Evolutionary conservation across 73 alveolate species (phyloP), one percentile per base, ranked within the genome.

Genomic region (Paramecium caudatum): DNA sequence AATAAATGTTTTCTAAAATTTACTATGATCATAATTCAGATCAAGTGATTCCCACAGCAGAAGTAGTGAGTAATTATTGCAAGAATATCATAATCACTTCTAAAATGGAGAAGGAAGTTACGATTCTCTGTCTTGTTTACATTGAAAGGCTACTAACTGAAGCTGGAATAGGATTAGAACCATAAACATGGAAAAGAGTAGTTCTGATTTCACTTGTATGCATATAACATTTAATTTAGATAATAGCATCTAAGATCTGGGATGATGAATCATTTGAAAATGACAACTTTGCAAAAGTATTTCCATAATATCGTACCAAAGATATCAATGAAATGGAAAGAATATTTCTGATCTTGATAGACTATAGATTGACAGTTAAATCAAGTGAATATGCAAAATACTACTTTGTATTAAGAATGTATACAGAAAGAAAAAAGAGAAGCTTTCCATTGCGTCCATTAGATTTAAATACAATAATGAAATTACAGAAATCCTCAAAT

Each of bases 251-350:
- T 17, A 98, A 98, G 82, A 97, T 98, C 23, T 98, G 99, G 99
- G 99, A 98, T 84, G 99, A 98, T 92, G 99, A 98, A 83, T 98
- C 99, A 12, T 96, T 97, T 70, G 99, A 98, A 92, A 98, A 98
- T 90, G 95, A 94, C 16, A 99, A 98, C 78, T 98, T 98, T 93
- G 98, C 99, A 1, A 96, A 98, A 90, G 99, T 95, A 33, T 97
- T 98, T 93, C 97, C 99, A 13, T 96, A 95, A 65, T 96, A 94
- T 85, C 93, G 97, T 30, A 94, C 98, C 25, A 92, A 94, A 74
- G 99, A 98, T 74, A 97, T 98, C 36, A 98, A 98, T 82, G 91
- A 98, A 33, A 83, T 98, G 84, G 99, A 98, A 91, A 96, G 99
- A 85, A 90, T 96, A 43, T 98, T 98, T 90, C 94, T 98, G 50